Base-by-base conservation (phyloP, 164 flowering plant species). In the Nelumbo lutea region DNA sequence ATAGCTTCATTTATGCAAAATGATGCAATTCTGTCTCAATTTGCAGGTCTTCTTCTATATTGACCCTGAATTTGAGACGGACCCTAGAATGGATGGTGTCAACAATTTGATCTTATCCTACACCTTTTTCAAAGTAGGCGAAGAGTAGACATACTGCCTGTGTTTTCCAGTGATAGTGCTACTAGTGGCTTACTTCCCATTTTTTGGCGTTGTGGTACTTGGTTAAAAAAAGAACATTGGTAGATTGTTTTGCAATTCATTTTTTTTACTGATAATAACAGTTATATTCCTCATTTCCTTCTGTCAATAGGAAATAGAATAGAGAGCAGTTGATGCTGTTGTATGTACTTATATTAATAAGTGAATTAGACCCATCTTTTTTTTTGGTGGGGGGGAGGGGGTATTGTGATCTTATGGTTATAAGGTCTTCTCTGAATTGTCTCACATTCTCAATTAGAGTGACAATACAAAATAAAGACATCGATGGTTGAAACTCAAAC, bases 31-130 rank as follows among this genome's bases (percentile, higher is more conserved):
- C n/a, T 4, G 2, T 1, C 42, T 14, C 39, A 42, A 6, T 72
- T 51, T 80, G 79, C 83, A 93, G 98, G 95, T 93, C 41, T 93
- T 93, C 86, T 93, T 93, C 75, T 91, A 93, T 67, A 93, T 93
- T 11, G 98, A 93, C 73, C 98, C 97, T 0, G 98, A 93, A 78
- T 85, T 91, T 66, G 98, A 90, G 75, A 86, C 90, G 1, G 98
- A 93, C 79, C 90, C 96, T 5, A 87, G 64, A 68, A 87, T 90
- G 97, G 90, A 88, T 71, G 95, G 96, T 6, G 83, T 94, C 74
- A 91, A 91, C 85, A 91, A 90, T 82, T 14, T 91, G 42, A 82
- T 91, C 47, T 71, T 91, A 59, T 91, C 97, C 3, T 91, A 91
- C 71, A 89, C 97, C 64, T 91, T 91, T 73, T 91, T 91, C 78